Percentiles rank a stretch among this genome's conserved stretches.
Evolutionary conservation across 2,329 filamentous ascomycete genomes (phyloP).

Genomic region (Alternaria brassicicola): DNA sequence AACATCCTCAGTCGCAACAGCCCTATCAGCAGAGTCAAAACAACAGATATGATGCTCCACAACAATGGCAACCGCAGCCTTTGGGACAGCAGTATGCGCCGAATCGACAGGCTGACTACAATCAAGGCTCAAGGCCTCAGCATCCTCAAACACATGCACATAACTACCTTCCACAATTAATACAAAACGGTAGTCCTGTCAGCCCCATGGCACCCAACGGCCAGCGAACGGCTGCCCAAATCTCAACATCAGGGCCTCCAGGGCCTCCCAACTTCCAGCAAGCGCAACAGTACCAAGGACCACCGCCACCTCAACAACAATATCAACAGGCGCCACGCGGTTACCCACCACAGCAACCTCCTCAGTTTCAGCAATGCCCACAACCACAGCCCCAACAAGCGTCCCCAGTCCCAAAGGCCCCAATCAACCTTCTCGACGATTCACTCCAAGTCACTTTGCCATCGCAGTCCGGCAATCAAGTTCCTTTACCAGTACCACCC

Average conservation of each 20-base stretch:
- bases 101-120: conserved; percentile 30
- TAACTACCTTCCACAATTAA: conserved; percentile 24
- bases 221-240: conserved; percentile 28
- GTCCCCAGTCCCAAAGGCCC: conserved; percentile 23
- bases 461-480: conserved; percentile 54
- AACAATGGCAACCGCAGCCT: conserved; percentile 26
- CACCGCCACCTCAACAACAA: conserved; percentile 20
- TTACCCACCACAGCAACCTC: conserved; percentile 22
- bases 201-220: conserved; percentile 45
- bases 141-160: conserved; percentile 39
- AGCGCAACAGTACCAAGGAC: conserved; percentile 25
- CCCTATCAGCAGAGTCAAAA: conserved; percentile 29
- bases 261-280: conserved; percentile 23
- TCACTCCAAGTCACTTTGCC: conserved; percentile 66
- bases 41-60: conserved; percentile 26
- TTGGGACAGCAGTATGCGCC: conserved; percentile 22
- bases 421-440: conserved; percentile 65
- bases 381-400: conserved; percentile 42
- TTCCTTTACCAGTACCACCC: conserved; percentile 71
- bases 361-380: conserved; percentile 21
- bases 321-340: conserved; percentile 17
- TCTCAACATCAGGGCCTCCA: conserved; percentile 27
- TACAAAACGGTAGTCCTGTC: conserved; percentile 44
- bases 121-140: conserved; percentile 34
- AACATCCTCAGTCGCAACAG: conserved; percentile 27